These are phyloP conservation scores for Tripterygium wilfordii DNA, from an alignment of 177 flowering plant species.

Conservation along the genomic window DNA sequence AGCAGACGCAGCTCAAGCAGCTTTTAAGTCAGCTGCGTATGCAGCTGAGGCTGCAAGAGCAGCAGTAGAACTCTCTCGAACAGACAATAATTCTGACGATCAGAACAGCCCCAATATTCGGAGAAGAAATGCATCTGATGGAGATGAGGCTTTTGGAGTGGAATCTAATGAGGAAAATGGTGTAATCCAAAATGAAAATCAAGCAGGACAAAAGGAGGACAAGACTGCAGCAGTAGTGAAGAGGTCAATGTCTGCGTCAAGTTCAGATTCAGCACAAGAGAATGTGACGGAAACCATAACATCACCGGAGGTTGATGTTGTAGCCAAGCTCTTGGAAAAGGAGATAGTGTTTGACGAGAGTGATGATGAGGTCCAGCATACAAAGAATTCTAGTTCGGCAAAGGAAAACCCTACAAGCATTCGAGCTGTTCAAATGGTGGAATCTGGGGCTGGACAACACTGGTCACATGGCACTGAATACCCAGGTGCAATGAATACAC, in stretches of 20 bases:
- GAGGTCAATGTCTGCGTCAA: slow-evolving; percentile 29
- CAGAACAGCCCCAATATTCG: slow-evolving; percentile 16
- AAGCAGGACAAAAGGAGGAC: slow-evolving; percentile 8
- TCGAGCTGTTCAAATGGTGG: slow-evolving; percentile 12
- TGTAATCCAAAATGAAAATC: slow-evolving; percentile 6
- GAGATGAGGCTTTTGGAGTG: slow-evolving; percentile 2
- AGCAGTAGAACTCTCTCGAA: slow-evolving; percentile 66
- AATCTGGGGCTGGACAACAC: slow-evolving; percentile 1
- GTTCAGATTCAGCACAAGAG: slow-evolving; percentile 28
- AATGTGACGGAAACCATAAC: slow-evolving; percentile 5
- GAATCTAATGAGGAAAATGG: slow-evolving; percentile 25
- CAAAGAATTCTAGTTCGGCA: background rate
- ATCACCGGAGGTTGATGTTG: slow-evolving; percentile 4
- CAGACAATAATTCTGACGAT: slow-evolving; percentile 35
- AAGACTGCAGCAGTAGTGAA: slow-evolving; percentile 10
- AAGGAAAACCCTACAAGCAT: slow-evolving; percentile 9
- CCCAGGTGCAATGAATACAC: slow-evolving; percentile 1
- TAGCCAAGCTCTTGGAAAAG: slow-evolving; percentile 15
- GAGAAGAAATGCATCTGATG: slow-evolving; percentile 11
- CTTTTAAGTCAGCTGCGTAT: slow-evolving; percentile 72
- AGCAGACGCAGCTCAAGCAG: slow-evolving; percentile 70
- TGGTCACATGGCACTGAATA: slow-evolving; percentile 6
- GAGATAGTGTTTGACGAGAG: slow-evolving; percentile 35
- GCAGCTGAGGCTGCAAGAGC: slow-evolving; percentile 85
- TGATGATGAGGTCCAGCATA: slow-evolving; percentile 28